Evolutionary conservation across 192 early-diverging fungal species (phyloP), one percentile per base, ranked within the genome.

Genomic region (Dimargaris verticillata): DNA sequence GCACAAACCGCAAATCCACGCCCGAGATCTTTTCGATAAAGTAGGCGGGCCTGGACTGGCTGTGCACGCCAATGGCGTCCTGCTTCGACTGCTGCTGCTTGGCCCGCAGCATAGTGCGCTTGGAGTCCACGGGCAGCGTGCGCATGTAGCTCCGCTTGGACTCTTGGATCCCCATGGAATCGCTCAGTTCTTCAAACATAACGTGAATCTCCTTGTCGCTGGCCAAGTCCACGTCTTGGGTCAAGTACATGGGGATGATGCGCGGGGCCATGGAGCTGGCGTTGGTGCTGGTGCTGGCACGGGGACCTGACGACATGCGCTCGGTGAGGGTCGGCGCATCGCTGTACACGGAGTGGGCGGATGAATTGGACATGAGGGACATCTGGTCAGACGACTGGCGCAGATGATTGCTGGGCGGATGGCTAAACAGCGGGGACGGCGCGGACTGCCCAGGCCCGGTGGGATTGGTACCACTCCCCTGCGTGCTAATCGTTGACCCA

Each of bases 161-260:
- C 51, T 77, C 75, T 53, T 66, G 70, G 22, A 77, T 64, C 22
- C 73, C 72, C 75, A 77, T 77, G 51, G 73, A 72, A 65, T 73
- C 72, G 69, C 73, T 77, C 49, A 76, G 62, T n/a, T 71, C 64
- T 0, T 66, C 67, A 53, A 76, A 65, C 74, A 76, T 72, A 57
- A 68, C 61, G 62, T 76, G 70, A 43, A 76, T 64, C 62, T 76
- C 74, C 33, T 72, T 71, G 42, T 72, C 74, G 65, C 69, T 65
- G 28, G 72, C 46, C 3, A 24, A 45, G 38, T 70, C 69, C 0
- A 62, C 45, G 13, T 70, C 71, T 14, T 60, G 29, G 26, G 67
- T 70, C 11, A 41, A 20, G 38, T 29, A 62, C 33, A 48, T 18
- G 2, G 66, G 38, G 38, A 58, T 45, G 41, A 12, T 28, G 22